Evolutionary conservation across 208 protist species (phyloP).

Genomic region (Leishmania amazonensis): DNA sequence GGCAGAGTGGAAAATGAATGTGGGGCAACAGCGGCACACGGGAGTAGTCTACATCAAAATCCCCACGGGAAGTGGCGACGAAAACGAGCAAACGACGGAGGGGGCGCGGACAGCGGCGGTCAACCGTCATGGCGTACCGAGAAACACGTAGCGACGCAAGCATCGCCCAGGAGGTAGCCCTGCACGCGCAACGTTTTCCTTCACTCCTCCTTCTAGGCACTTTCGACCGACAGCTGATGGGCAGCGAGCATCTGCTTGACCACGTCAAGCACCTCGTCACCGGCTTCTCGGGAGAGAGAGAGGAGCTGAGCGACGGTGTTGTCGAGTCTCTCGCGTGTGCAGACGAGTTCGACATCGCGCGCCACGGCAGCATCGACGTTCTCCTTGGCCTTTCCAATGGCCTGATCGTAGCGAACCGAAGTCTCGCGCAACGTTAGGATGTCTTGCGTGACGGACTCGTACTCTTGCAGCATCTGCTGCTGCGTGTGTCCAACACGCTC

Average conservation of each 20-base stretch:
- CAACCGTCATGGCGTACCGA: neutral
- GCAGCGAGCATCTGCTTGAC: constrained; percentile 38
- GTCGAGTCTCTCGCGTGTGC: constrained; percentile 45
- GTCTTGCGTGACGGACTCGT: constrained; percentile 37
- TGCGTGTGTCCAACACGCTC: constrained; percentile 37
- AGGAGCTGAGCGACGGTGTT: constrained; percentile 45
- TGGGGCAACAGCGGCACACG: neutral
- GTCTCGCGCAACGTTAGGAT: constrained; percentile 53
- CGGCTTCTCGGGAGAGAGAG: constrained; percentile 36
- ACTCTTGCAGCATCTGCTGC: constrained; percentile 49
- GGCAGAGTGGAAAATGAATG: neutral
- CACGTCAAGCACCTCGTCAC: constrained; percentile 47
- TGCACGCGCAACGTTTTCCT: neutral
- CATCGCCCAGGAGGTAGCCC: neutral
- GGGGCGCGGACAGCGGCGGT: neutral
- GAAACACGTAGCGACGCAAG: neutral
- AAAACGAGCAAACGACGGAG: neutral
- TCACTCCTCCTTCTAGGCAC: neutral
- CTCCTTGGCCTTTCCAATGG: constrained; percentile 46
- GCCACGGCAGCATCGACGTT: constrained; percentile 36
- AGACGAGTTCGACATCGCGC: constrained; percentile 61
- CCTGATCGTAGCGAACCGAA: constrained; percentile 67
- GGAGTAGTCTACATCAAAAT: constrained; percentile 8
- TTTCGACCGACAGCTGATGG: constrained; percentile 27
- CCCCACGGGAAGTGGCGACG: neutral